Base-by-base conservation (phyloP, 2,329 filamentous ascomycete genomes). In the Xylariaceae sp. region DNA sequence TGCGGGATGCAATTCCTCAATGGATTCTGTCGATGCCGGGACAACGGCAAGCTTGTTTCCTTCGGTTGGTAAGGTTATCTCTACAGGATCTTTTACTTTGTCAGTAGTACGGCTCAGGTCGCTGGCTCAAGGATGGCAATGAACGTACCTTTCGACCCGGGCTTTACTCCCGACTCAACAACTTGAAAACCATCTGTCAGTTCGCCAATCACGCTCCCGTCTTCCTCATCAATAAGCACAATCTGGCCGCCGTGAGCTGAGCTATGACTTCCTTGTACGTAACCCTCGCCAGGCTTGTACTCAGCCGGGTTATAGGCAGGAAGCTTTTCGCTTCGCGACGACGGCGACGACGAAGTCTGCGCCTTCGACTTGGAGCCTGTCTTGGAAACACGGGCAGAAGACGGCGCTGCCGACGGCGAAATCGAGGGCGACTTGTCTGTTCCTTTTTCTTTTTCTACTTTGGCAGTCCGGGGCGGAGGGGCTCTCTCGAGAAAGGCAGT, bases 151-250 rank as follows among this genome's bases (percentile, higher is more conserved):
- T 99, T 97, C 5, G 88, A 92, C n/a, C 94, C 94, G 14, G 86
- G 84, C 65, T 86, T 83, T 54, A 99, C 77, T 44, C 81, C 75
- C 57, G 91, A 82, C 63, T 96, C 90, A 14, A 92, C 76, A 15
- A 96, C 80, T 57, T 90, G 76, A 62, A 89, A 92, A 15, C 86
- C 87, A 50, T 92, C 87, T 50, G 87, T 83, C 54, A 99, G 74
- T 72, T 99, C 92, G 41, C 94, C 94, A 27, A 99, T 88, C 9
- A 99, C 88, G 60, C 89, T 95, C 45, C 94, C 94, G 70, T 99
- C 88, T 66, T 97, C 92, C 69, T 99, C 94, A 64, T 99, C 90
- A 14, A 99, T 77, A 10, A 99, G 78, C 5, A 99, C 92, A 59
- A 96, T 92, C 67, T 94, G 85, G 14, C 91, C 89, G 33, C 81